Evolutionary conservation across 257 asterid species (phyloP).

Genomic region (Gentiana dahurica): DNA sequence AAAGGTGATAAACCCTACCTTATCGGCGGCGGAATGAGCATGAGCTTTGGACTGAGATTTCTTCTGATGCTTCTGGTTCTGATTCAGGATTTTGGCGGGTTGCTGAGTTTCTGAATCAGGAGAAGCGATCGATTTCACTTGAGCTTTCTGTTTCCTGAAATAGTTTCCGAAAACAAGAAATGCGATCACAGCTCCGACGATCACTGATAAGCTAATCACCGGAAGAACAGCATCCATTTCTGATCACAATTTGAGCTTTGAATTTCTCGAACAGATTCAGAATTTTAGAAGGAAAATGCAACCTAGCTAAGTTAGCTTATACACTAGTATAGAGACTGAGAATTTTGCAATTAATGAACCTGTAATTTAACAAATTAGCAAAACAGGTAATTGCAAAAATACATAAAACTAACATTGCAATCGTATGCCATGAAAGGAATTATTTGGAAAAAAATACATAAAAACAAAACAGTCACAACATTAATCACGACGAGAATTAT

Average conservation of each 20-base stretch:
- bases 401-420: no score
- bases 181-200: slow-evolving; percentile 69
- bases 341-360: no score
- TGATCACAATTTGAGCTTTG: background rate
- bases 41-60: slow-evolving; percentile 61
- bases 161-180: slow-evolving; percentile 47
- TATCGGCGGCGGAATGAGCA: slow-evolving; percentile 60
- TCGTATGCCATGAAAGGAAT: no score
- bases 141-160: slow-evolving; percentile 54
- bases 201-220: slow-evolving; percentile 44
- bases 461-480: no score
- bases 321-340: no score
- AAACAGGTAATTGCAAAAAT: no score
- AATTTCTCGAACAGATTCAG: no score
- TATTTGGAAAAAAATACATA: no score
- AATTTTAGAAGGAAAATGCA: no score
- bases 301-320: no score
- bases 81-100: slow-evolving; percentile 21
- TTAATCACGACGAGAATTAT: no score
- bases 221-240: slow-evolving; percentile 58
- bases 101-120: slow-evolving; percentile 30
- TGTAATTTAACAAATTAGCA: no score
- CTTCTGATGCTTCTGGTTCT: slow-evolving; percentile 30
- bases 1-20: slow-evolving; percentile 30
- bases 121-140: slow-evolving; percentile 55